Evolutionary conservation across 2,329 filamentous ascomycete species (phyloP).

Genomic region (Rhinocladiella similis): DNA sequence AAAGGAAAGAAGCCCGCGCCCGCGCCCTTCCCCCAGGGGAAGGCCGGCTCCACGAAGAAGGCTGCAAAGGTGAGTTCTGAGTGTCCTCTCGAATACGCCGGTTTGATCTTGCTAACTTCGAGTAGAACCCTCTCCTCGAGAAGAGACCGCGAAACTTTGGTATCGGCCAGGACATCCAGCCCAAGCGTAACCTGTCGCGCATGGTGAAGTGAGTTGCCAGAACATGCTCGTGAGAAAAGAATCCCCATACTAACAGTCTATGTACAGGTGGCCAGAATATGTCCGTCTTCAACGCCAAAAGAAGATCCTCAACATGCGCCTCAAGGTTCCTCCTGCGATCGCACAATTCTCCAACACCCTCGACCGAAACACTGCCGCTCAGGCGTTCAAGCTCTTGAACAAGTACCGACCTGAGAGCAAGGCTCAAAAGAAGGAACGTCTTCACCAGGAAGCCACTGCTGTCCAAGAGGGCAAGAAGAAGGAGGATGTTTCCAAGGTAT

Average conservation of each 20-base stretch:
- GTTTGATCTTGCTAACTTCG: slow-evolving; percentile 18
- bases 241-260: not conserved
- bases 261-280: slow-evolving; percentile 83
- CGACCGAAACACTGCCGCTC: slow-evolving; percentile 93
- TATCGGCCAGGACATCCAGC: slow-evolving; percentile 98
- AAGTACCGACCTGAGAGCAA: slow-evolving; percentile 99
- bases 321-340: slow-evolving; percentile 97
- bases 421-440: slow-evolving; percentile 99
- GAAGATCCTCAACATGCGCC: slow-evolving; percentile 96
- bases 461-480: slow-evolving; percentile 99
- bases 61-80: slow-evolving; percentile 72
- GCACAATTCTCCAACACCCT: slow-evolving; percentile 97
- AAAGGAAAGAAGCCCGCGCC: slow-evolving; percentile 99
- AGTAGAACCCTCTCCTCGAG: slow-evolving; percentile 97
- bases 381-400: slow-evolving; percentile 99
- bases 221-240: not conserved
- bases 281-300: slow-evolving; percentile 93
- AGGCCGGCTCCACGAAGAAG: slow-evolving; percentile 88
- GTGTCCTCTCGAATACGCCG: not conserved
- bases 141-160: slow-evolving; percentile 96
- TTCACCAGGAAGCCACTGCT: slow-evolving; percentile 96
- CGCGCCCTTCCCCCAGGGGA: slow-evolving; percentile 93
- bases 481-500: slow-evolving; percentile 92
- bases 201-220: slow-evolving; percentile 72
- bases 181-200: slow-evolving; percentile 88